These are phyloP conservation scores for Pichia sp. DNA, from an alignment of 1,139 yeast genomes.

Conservation along the genomic window DNA sequence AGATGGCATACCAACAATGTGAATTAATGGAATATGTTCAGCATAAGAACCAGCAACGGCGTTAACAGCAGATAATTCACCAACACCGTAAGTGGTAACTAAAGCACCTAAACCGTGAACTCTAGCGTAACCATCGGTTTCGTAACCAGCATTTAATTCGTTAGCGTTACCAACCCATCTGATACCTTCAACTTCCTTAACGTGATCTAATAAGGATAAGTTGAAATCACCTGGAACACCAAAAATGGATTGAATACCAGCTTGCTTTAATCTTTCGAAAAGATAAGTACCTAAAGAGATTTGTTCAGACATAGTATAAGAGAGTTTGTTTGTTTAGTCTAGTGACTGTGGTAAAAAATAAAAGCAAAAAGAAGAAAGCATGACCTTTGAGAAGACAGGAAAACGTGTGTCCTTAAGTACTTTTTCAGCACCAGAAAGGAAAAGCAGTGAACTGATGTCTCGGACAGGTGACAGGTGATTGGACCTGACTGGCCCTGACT, in stretches of 20 bases:
- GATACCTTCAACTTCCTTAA: slow-evolving; percentile 52
- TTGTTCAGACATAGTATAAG: slow-evolving; percentile 6
- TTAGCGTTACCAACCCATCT: slow-evolving; percentile 70
- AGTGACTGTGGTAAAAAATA: too few species aligned
- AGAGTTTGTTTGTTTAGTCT: not conserved
- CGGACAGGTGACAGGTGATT: not conserved
- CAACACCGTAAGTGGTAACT: slow-evolving; percentile 65
- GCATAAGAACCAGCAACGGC: slow-evolving; percentile 57
- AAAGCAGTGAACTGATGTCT: too few species aligned
- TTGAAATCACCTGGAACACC: slow-evolving; percentile 83
- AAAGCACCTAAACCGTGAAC: slow-evolving; percentile 53
- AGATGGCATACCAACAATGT: slow-evolving; percentile 54
- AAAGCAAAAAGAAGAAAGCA: not conserved
- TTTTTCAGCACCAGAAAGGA: not conserved
- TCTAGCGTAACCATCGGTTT: slow-evolving; percentile 68
- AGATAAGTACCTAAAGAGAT: slow-evolving; percentile 55
- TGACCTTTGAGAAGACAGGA: not conserved
- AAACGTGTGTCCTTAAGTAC: not conserved
- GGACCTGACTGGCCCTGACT: too few species aligned
- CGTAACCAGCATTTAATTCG: slow-evolving; percentile 65
- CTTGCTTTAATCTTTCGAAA: slow-evolving; percentile 55
- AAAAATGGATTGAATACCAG: slow-evolving; percentile 58
- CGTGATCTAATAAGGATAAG: slow-evolving; percentile 57
- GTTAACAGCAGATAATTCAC: slow-evolving; percentile 53
- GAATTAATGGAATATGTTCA: slow-evolving; percentile 52